A percentile compares a stretch with the other conserved stretches of the same genome.
Evolutionary conservation across 1,284 basidiomycete genomes (phyloP).

Genomic region (Gymnopus androsaceus): DNA sequence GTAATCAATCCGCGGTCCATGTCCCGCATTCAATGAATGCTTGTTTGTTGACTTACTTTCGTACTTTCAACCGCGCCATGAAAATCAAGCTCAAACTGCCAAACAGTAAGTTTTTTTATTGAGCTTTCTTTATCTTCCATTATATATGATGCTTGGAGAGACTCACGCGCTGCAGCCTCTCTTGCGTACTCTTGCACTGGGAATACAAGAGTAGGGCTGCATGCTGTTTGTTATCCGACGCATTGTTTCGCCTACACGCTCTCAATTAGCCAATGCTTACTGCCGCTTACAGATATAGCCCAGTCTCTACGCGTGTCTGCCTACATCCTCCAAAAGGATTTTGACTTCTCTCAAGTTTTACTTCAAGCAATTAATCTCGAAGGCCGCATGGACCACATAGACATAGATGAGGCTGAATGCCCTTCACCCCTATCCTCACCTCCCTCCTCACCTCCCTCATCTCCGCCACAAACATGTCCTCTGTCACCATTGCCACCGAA

Average conservation of each 20-base stretch:
- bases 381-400: background rate
- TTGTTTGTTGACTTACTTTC: no score
- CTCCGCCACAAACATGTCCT: no score
- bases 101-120: background rate
- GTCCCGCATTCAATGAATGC: no score
- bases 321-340: background rate
- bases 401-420: background rate
- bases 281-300: background rate
- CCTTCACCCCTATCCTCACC: background rate
- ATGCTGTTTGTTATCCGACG: no score
- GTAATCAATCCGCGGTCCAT: no score
- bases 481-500: background rate
- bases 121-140: background rate
- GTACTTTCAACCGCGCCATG: no score
- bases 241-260: background rate
- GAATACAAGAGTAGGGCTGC: background rate
- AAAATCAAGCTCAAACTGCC: background rate
- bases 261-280: background rate
- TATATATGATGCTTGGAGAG: background rate
- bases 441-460: background rate
- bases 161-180: background rate
- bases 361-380: background rate
- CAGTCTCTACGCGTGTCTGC: background rate
- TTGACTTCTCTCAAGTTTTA: background rate
- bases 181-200: slow-evolving; percentile 3